Conservation (phyloP, 345 rosid species). For the Litchi chinensis region DNA sequence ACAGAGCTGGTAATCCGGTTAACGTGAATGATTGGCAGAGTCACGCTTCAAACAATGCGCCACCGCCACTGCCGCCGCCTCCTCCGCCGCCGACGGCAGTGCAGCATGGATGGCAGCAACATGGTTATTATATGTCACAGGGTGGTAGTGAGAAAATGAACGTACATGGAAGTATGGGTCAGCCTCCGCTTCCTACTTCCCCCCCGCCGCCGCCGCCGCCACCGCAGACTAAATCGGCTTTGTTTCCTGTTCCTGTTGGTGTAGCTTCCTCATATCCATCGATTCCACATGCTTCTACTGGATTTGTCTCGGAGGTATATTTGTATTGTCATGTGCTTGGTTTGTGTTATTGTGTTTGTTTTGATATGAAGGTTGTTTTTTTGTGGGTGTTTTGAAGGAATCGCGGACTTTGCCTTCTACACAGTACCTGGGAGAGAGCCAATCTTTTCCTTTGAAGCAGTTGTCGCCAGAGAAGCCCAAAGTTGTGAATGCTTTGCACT, state of each 20-base stretch:
- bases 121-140: conserved; percentile 5
- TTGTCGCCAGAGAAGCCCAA: conserved; percentile 52
- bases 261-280: conserved; percentile 32
- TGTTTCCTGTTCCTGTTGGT: conserved; percentile 53
- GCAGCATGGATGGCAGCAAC: conserved; percentile 18
- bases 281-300: conserved; percentile 27
- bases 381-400: conserved; percentile 30
- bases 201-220: conserved; percentile 56
- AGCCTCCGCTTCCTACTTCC: conserved; percentile 63
- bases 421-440: conserved; percentile 34
- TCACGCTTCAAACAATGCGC: conserved; percentile 20
- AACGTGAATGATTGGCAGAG: conserved; percentile 25
- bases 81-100: conserved; percentile 1
- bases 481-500: conserved; percentile 62
- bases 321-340: conserved; percentile 1
- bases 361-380: not conserved
- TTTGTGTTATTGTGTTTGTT: conserved; percentile 1
- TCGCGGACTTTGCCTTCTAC: conserved; percentile 34
- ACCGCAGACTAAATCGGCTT: conserved; percentile 29
- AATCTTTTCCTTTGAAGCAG: conserved; percentile 36
- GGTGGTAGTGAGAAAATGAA: conserved; percentile 24
- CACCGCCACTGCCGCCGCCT: not conserved
- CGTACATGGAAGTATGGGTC: conserved; percentile 30
- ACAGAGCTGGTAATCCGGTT: conserved; percentile 16
- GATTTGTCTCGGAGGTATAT: conserved; percentile 37